A percentile compares a stretch with the other conserved stretches of the same genome.
Evolutionary conservation across 805 yeast species (phyloP).

Genomic region (Teunomyces tritomae): DNA sequence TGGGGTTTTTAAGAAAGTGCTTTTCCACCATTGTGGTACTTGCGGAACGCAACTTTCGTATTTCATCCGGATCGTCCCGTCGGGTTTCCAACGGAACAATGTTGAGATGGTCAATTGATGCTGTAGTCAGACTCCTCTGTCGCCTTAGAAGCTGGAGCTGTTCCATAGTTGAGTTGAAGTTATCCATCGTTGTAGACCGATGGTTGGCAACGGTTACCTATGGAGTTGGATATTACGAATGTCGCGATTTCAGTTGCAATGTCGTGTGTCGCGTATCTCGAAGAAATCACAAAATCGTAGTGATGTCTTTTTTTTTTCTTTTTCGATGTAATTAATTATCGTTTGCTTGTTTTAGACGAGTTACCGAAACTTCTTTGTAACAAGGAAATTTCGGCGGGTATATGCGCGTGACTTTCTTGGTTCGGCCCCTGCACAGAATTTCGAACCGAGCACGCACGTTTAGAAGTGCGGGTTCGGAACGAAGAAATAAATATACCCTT

Average conservation of each 20-base stretch:
- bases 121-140: conserved; percentile 8
- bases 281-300: too few species aligned
- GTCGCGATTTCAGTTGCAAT: not conserved
- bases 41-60: conserved; percentile 2
- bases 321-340: too few species aligned
- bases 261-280: not conserved
- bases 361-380: not conserved
- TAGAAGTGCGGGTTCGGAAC: not conserved
- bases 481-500: not conserved
- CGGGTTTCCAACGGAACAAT: conserved; percentile 9
- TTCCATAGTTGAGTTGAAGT: not conserved
- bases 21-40: not conserved
- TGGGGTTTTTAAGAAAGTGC: not conserved
- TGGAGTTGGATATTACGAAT: not conserved
- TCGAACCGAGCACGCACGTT: not conserved
- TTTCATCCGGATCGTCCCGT: not conserved
- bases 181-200: not conserved
- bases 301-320: not conserved
- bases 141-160: conserved; percentile 2
- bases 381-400: not conserved
- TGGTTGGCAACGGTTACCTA: not conserved
- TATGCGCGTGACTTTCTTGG: not conserved
- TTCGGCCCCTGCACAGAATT: not conserved
- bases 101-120: conserved; percentile 11
- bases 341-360: not conserved